phyloP scores from a whole-genome alignment of 257 asterid species.

The Thymus quinquecostatus region DNA sequence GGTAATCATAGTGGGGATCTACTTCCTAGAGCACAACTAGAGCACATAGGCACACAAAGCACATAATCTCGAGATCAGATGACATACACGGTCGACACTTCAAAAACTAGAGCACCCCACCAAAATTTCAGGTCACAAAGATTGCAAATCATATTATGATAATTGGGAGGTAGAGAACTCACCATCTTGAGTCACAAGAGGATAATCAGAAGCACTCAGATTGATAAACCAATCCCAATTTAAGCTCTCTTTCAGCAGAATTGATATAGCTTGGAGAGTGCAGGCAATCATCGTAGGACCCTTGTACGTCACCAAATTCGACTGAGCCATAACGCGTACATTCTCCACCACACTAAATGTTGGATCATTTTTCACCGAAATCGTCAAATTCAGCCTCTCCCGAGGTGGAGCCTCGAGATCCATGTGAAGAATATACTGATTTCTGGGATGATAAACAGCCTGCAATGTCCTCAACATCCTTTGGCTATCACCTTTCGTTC shows the following conservation, averaged over 20 bases:
- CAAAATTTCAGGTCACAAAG: not conserved
- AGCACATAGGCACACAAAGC: slow-evolving; percentile 4
- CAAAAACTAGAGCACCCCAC: not conserved
- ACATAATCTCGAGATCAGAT: slow-evolving; percentile 10
- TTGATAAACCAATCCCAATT: slow-evolving; percentile 99
- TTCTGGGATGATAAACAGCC: slow-evolving; percentile 93
- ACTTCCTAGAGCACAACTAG: slow-evolving; percentile 2
- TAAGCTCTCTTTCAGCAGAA: slow-evolving; percentile 78
- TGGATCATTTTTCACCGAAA: slow-evolving; percentile 86
- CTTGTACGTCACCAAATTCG: slow-evolving; percentile 95
- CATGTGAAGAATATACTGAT: slow-evolving; percentile 95
- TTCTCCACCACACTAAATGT: slow-evolving; percentile 81
- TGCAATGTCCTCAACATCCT: slow-evolving; percentile 93
- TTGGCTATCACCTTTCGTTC: slow-evolving; percentile 93
- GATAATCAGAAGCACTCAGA: slow-evolving; percentile 99
- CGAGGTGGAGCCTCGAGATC: slow-evolving; percentile 97
- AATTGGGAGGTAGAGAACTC: slow-evolving; percentile 40
- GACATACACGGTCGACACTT: not conserved
- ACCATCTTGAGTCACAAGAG: slow-evolving; percentile 98
- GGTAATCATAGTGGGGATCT: not conserved
- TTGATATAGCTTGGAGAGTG: slow-evolving; percentile 91
- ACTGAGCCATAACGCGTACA: slow-evolving; percentile 94
- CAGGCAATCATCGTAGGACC: slow-evolving; percentile 99
- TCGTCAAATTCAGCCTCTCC: slow-evolving; percentile 88
- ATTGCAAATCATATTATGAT: slow-evolving; percentile 17